Evolutionary conservation across 352 stramenopile genomes (phyloP), one percentile per base, ranked within the genome.

Genomic region (Globisporangium middletonii): DNA sequence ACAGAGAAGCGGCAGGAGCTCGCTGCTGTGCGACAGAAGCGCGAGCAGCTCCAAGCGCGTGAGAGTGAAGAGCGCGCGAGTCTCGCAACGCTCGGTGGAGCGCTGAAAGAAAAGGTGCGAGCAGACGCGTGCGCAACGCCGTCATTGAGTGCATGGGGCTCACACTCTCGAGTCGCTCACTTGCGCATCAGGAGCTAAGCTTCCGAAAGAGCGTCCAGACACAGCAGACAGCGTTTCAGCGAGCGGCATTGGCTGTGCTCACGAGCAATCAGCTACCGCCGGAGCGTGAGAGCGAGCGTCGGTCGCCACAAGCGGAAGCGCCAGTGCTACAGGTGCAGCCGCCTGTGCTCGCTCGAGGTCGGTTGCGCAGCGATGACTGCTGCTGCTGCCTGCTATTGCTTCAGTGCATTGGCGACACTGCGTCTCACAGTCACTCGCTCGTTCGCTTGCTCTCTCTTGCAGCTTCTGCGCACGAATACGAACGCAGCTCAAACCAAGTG

Each of bases 1-100:
- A 50, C 68, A 4, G 67, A 78, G 53, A 75, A 70, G 26, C 75
- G 73, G 44, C 69, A 69, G 23, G 62, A 79, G n/a, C 64, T 89
- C 8, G 46, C 67, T 30, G 60, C 55, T 5, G 64, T 89, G 42
- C 65, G 75, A 37, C 49, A 64, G 15, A 57, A 59, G 18, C 67
- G 67, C 13, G 68, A 70, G 50, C 63, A 68, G 16, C 51, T 77
- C 35, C 61, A 75, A 35, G 23, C n/a, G 0, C 59, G 67, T 44
- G 63, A 81, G 58, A 63, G 65, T 18, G 47, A 23, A n/a, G 76
- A 83, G 50, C 47, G 51, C 2, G 53, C 73, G 26, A 73, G 59
- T 8, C 62, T 89, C 2, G 19, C 35, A 8, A 57, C 54, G n/a
- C 53, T 87, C 19, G 65, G 68, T 35, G 53, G 67, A 11, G 61